Percentiles rank a stretch among this genome's conserved stretches.
Evolutionary conservation across 352 stramenopile genomes (phyloP).

Genomic region (Globisporangium lucens): DNA sequence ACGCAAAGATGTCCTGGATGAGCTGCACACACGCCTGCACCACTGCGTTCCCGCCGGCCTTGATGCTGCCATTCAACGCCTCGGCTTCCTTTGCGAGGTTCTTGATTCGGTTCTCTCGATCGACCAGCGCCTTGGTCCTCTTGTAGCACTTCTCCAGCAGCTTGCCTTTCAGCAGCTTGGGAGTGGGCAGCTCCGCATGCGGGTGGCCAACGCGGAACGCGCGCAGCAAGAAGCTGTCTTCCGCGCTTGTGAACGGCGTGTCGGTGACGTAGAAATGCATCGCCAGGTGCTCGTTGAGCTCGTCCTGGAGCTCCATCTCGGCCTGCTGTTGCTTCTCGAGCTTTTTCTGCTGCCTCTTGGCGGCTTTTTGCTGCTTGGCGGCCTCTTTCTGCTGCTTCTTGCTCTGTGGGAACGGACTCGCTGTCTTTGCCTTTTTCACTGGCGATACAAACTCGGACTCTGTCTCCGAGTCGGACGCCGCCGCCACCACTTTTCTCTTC

Average conservation of each 20-base stretch:
- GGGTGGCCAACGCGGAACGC: conserved; percentile 11
- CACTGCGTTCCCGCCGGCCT: not conserved
- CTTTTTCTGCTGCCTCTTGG: not conserved
- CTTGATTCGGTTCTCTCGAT: not conserved
- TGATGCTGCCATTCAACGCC: conserved; percentile 6
- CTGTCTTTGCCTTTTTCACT: not conserved
- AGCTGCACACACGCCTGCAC: conserved; percentile 7
- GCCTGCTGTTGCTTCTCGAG: not conserved
- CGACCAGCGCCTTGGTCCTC: conserved; percentile 1
- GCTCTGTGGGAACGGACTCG: too few relatives aligned
- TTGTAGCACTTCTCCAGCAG: conserved; percentile 23
- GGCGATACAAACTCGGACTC: not conserved
- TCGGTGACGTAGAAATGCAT: conserved; percentile 30
- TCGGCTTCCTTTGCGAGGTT: not conserved
- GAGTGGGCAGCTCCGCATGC: not conserved
- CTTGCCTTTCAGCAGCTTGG: conserved; percentile 12
- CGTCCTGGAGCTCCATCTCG: not conserved
- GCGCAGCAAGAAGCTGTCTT: conserved; percentile 18
- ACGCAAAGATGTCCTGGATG: conserved; percentile 22
- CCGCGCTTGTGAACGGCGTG: conserved; percentile 9
- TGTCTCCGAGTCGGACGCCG: not conserved
- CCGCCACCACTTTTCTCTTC: not conserved
- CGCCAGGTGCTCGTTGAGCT: conserved; percentile 17
- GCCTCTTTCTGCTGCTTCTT: not conserved
- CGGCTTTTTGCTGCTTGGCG: not conserved